phyloP scores from a whole-genome alignment of 495 filamentous ascomycete species.

The Hypomontagnella submonticulosa region DNA sequence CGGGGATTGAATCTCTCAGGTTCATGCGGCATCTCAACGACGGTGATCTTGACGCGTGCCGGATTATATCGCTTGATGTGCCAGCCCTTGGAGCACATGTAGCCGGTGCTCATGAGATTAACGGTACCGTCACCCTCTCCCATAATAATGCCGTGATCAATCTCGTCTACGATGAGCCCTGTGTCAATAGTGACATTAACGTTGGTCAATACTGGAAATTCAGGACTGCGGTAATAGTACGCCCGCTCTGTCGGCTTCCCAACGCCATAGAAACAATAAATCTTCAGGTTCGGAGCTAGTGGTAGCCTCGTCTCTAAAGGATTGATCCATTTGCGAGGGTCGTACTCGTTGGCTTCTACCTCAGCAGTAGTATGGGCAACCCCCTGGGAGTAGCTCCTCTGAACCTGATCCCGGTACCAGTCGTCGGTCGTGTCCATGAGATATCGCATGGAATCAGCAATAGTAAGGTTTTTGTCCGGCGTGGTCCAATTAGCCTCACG shows the following conservation, averaged over 20 bases:
- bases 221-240: slow-evolving; percentile 88
- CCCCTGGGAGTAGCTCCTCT: slow-evolving; percentile 83
- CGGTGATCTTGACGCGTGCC: slow-evolving; percentile 79
- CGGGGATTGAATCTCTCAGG: slow-evolving; percentile 90
- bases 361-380: slow-evolving; percentile 83
- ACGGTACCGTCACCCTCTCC: slow-evolving; percentile 97
- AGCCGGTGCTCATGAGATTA: slow-evolving; percentile 85
- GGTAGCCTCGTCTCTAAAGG: slow-evolving; percentile 92
- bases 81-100: slow-evolving; percentile 98
- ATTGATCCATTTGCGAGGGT: slow-evolving; percentile 91
- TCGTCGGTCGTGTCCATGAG: slow-evolving; percentile 79
- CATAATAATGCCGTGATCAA: slow-evolving; percentile 89
- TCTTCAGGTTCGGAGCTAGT: slow-evolving; percentile 88
- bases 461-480: slow-evolving; percentile 78
- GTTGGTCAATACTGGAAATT: slow-evolving; percentile 67
- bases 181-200: slow-evolving; percentile 95
- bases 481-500: slow-evolving; percentile 64
- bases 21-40: slow-evolving; percentile 96
- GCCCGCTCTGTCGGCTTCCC: slow-evolving; percentile 90
- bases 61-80: slow-evolving; percentile 93
- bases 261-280: slow-evolving; percentile 97
- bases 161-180: slow-evolving; percentile 68
- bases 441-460: slow-evolving; percentile 79
- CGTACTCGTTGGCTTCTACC: slow-evolving; percentile 86
- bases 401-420: slow-evolving; percentile 83